Base-by-base conservation (phyloP, 2,329 filamentous ascomycete genomes). In the Penicillium sumatraense region DNA sequence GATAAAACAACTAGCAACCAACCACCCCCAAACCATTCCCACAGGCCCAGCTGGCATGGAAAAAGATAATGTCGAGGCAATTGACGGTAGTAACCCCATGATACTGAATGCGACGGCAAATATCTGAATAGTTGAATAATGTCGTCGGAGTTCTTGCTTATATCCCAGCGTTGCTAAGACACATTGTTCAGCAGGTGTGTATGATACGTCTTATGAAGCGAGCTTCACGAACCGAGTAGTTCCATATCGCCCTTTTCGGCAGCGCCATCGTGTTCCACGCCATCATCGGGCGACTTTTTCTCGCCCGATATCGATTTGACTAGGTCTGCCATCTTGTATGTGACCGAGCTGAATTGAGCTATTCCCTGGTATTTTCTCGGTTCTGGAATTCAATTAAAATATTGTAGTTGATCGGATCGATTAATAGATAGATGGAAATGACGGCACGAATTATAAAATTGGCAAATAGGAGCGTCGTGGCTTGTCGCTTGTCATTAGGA, bases 81-180 rank as follows among this genome's bases (percentile, higher is more conserved):
- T 86, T 3, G 83, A 86, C 0, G 84, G 83, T 1, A 86, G 71
- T 6, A 87, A 67, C 2, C 84, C 83, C 83, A 87, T 86, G 60
- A 87, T 83, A 63, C 78, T 80, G 56, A 84, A 84, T 2, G 81
- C 81, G 55, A 84, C 81, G 24, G 82, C 84, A 61, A 87, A 86
- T 16, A 87, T 79, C 65, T 87, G 83, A n/a, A 86, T 72, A 57
- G 83, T 84, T 3, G 81, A 82, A 65, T 87, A 87, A 61, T 86
- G 85, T 16, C 85, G 78, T 42, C 81, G 79, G 29, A 87, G 74
- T 65, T 88, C 85, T 70, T 87, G 84, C 67, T 86, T 83, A 71
- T 83, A 83, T 0, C 79, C 74, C 68, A 76, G 65, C 36, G 63
- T 68, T 13, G 72, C 72, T 74, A 23, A 11, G 13, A 14, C 14